Evolutionary conservation across 768 basidiomycete genomes (phyloP).

Genomic region (Leccinum obscurum): DNA sequence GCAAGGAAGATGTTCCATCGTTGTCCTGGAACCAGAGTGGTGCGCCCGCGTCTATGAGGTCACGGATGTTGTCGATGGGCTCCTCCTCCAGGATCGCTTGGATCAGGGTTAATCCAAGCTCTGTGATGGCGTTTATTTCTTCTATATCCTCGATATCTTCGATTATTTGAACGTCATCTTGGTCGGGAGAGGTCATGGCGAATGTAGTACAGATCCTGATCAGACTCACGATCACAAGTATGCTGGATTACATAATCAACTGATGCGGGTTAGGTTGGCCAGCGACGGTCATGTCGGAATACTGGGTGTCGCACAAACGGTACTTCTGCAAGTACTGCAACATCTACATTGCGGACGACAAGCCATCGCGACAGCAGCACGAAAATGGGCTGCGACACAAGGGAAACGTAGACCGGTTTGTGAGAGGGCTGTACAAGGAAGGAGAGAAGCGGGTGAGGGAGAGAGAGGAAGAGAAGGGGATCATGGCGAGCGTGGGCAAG

Average conservation of each 20-base stretch:
- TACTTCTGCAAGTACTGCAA: slow-evolving; percentile 98
- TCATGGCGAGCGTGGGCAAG: slow-evolving; percentile 84
- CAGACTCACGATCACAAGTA: neutral
- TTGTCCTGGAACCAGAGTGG: slow-evolving; percentile 91
- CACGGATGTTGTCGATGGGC: slow-evolving; percentile 44
- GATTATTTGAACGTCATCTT: slow-evolving; percentile 15
- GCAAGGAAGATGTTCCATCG: slow-evolving; percentile 80
- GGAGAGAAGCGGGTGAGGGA: slow-evolving; percentile 89
- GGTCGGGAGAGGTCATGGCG: neutral
- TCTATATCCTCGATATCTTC: slow-evolving; percentile 33
- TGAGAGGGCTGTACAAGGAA: slow-evolving; percentile 89
- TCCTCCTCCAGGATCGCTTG: slow-evolving; percentile 52
- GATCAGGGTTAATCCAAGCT: slow-evolving; percentile 61
- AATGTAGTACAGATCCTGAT: neutral
- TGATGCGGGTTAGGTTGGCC: neutral
- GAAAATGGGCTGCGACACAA: slow-evolving; percentile 93
- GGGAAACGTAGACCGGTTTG: slow-evolving; percentile 90
- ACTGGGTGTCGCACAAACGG: slow-evolving; percentile 90
- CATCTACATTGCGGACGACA: slow-evolving; percentile 96
- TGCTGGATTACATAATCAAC: slow-evolving; percentile 18
- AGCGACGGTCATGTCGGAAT: slow-evolving; percentile 68
- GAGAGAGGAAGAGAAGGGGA: slow-evolving; percentile 78
- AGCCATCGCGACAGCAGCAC: slow-evolving; percentile 85
- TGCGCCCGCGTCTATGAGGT: slow-evolving; percentile 62
- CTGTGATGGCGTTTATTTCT: slow-evolving; percentile 46